Percentiles rank a stretch among this genome's conserved stretches.
phyloP scores from a whole-genome alignment of 176 grass and related monocot species.

The Secale cereale region DNA sequence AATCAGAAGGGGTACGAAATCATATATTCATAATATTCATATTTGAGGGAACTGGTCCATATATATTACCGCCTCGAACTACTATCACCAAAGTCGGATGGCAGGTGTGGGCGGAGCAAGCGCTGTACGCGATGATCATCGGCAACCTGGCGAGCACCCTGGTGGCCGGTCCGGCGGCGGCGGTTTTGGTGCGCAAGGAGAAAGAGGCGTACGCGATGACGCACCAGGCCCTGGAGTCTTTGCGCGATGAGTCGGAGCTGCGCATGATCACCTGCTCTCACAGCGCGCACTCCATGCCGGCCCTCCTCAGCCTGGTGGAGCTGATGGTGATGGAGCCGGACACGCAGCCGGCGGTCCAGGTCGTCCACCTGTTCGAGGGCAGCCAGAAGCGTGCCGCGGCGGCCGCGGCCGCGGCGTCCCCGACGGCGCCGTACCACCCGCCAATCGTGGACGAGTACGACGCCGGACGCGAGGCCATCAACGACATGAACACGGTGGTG shows the following conservation, averaged over 20 bases:
- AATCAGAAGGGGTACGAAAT: slow-evolving; percentile 29
- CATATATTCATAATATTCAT: too few relatives aligned
- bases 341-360: slow-evolving; percentile 24
- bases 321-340: slow-evolving; percentile 20
- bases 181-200: slow-evolving; percentile 24
- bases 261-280: slow-evolving; percentile 32
- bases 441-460: neutral
- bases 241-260: slow-evolving; percentile 16
- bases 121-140: slow-evolving; percentile 53
- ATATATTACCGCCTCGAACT: too few relatives aligned
- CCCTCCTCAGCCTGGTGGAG: slow-evolving; percentile 36
- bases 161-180: slow-evolving; percentile 28
- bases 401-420: neutral
- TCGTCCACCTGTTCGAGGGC: slow-evolving; percentile 38
- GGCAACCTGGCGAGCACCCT: slow-evolving; percentile 42
- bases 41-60: too few relatives aligned
- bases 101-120: slow-evolving; percentile 58
- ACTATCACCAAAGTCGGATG: too few relatives aligned
- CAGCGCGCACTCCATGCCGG: slow-evolving; percentile 32
- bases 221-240: slow-evolving; percentile 36
- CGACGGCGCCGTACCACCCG: slow-evolving; percentile 9
- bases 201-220: slow-evolving; percentile 24
- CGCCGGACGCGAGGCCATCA: neutral
- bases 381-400: neutral
- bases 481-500: slow-evolving; percentile 29